Evolutionary conservation across 495 filamentous ascomycete genomes (phyloP).

Genomic region (Beverwykella pulmonaria): DNA sequence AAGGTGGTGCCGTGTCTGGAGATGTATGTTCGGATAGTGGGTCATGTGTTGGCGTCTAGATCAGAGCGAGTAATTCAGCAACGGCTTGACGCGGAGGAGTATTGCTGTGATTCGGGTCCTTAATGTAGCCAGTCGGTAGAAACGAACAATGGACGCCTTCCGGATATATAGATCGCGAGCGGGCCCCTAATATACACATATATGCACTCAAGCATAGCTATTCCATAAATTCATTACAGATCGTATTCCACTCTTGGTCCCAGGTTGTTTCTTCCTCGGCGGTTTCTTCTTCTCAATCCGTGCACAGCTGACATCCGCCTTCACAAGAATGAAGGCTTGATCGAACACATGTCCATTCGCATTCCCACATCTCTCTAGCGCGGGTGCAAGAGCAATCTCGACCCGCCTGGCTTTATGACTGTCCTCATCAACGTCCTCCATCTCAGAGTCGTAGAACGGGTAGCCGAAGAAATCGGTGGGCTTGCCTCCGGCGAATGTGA

Average conservation of each 20-base stretch:
- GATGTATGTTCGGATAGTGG: too few relatives aligned
- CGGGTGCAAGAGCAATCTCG: slow-evolving; percentile 27
- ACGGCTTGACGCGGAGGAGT: too few relatives aligned
- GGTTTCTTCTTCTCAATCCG: slow-evolving; percentile 14
- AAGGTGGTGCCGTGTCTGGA: too few relatives aligned
- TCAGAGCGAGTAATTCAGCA: too few relatives aligned
- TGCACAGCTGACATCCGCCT: slow-evolving; percentile 37
- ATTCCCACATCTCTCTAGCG: slow-evolving; percentile 38
- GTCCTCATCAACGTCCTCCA: slow-evolving; percentile 36
- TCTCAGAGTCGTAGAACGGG: slow-evolving; percentile 33
- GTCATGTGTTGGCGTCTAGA: too few relatives aligned
- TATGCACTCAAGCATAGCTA: neutral
- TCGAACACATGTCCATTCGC: slow-evolving; percentile 37
- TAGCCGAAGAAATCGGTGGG: slow-evolving; percentile 29
- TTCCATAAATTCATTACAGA: slow-evolving; percentile 18
- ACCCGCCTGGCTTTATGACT: slow-evolving; percentile 18
- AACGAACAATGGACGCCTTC: neutral
- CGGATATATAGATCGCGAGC: neutral
- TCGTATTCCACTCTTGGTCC: slow-evolving; percentile 4
- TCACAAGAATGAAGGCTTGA: slow-evolving; percentile 34
- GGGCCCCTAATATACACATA: neutral
- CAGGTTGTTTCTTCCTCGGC: neutral
- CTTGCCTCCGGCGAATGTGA: slow-evolving; percentile 32
- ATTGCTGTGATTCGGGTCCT: too few relatives aligned
- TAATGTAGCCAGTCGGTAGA: neutral